phyloP scores from a whole-genome alignment of 148 eudicot genomes.

The Persicaria tinctoria region DNA sequence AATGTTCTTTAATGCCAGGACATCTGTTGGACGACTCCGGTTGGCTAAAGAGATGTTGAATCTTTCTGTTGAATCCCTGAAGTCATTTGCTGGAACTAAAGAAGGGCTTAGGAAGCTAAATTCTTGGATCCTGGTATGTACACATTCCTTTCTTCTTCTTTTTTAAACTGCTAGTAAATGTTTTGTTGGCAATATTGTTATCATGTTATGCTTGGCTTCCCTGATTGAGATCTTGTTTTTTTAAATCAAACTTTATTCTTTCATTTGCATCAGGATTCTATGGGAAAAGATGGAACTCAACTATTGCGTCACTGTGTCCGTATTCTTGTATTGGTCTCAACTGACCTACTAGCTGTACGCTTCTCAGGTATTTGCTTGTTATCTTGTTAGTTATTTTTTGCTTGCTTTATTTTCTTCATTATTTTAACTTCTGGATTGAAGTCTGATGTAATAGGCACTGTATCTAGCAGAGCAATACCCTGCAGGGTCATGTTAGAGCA shows the following conservation, averaged over 20 bases:
- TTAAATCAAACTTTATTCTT: not conserved
- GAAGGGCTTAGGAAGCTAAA: constrained; percentile 82
- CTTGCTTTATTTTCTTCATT: constrained; percentile 3
- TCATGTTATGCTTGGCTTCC: not conserved
- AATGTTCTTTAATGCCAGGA: constrained; percentile 72
- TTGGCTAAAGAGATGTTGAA: constrained; percentile 81
- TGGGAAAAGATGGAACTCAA: constrained; percentile 99
- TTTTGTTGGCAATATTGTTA: not conserved
- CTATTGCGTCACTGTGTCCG: constrained; percentile 98
- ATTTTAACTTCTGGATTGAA: not conserved
- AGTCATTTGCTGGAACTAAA: constrained; percentile 86
- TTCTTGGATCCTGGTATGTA: constrained; percentile 77
- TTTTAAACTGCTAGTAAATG: not conserved
- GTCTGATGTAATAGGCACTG: not conserved
- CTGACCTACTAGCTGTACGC: constrained; percentile 85
- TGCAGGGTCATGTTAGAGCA: not conserved
- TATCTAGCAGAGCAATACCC: not conserved
- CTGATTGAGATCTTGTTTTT: not conserved
- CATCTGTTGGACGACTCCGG: constrained; percentile 75
- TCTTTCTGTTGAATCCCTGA: constrained; percentile 72
- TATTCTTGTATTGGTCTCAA: constrained; percentile 79
- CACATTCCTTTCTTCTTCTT: constrained; percentile 3
- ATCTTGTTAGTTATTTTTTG: not conserved
- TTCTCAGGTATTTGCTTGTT: constrained; percentile 59
- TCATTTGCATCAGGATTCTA: constrained; percentile 62